Conservation (phyloP, 2,329 filamentous ascomycete genomes). For the Beauveria pseudobassiana region DNA sequence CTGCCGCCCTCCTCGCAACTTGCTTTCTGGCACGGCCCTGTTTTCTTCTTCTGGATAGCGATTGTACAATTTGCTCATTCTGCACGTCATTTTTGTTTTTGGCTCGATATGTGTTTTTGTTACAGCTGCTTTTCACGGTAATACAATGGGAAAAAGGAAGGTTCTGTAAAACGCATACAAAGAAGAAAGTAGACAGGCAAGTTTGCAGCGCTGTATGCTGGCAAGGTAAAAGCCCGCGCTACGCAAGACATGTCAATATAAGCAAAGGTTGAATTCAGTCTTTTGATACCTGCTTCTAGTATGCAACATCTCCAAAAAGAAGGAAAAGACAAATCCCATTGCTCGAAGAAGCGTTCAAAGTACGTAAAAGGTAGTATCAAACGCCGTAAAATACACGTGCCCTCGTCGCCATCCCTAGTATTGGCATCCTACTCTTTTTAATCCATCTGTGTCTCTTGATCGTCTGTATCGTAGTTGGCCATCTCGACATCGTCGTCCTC, state of each 20-base stretch:
- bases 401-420: conserved; percentile 27
- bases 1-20: background rate
- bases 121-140: background rate
- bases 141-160: background rate
- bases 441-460: conserved; percentile 28
- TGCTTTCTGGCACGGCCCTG: background rate
- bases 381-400: conserved; percentile 14
- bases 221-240: background rate
- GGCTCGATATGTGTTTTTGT: background rate
- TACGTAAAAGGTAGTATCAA: background rate
- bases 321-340: background rate
- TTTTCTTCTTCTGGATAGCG: conserved; percentile 8
- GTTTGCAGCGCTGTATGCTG: background rate
- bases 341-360: background rate
- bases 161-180: background rate
- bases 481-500: conserved; percentile 45
- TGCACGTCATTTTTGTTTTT: background rate
- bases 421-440: background rate
- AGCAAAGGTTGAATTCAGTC: background rate
- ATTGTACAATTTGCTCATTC: background rate
- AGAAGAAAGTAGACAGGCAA: background rate
- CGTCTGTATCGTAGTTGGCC: conserved; percentile 38
- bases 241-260: background rate
- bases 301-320: background rate
- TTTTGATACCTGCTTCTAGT: background rate